These are phyloP conservation scores for Ceratocystis albifundus DNA, from an alignment of 2,329 filamentous ascomycete genomes.

Conservation along the genomic window DNA sequence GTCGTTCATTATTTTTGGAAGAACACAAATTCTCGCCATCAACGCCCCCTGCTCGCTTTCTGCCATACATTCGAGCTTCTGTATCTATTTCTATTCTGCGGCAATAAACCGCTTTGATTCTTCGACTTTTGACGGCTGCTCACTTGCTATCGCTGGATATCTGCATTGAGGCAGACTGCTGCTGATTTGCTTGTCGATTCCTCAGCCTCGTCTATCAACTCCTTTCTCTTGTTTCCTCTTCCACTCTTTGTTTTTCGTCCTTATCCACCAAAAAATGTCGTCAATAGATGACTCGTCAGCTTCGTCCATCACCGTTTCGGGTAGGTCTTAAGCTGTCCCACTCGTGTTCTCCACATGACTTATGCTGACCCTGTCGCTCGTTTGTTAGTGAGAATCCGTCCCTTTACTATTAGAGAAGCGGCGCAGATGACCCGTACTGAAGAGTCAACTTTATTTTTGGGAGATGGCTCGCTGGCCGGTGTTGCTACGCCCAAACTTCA, in stretches of 20 bases:
- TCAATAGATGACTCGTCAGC: slow-evolving; percentile 34
- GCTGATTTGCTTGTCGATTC: background rate
- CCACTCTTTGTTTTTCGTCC: background rate
- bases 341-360: background rate
- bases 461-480: slow-evolving; percentile 87
- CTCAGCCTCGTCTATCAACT: background rate
- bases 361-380: too few relatives aligned
- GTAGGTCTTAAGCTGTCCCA: slow-evolving; percentile 31
- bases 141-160: too few relatives aligned
- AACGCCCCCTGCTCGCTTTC: background rate
- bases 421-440: slow-evolving; percentile 74
- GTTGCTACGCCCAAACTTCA: slow-evolving; percentile 73
- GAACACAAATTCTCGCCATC: background rate
- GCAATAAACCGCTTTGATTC: background rate
- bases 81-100: background rate
- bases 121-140: background rate
- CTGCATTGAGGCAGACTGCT: too few relatives aligned
- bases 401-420: slow-evolving; percentile 80
- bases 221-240: background rate
- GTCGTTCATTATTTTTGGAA: background rate
- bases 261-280: slow-evolving; percentile 18
- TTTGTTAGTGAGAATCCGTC: slow-evolving; percentile 53
- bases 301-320: slow-evolving; percentile 49
- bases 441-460: slow-evolving; percentile 84
- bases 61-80: background rate